phyloP scores from a whole-genome alignment of 108 stramenopile species.

The Bacterosira constricta region DNA sequence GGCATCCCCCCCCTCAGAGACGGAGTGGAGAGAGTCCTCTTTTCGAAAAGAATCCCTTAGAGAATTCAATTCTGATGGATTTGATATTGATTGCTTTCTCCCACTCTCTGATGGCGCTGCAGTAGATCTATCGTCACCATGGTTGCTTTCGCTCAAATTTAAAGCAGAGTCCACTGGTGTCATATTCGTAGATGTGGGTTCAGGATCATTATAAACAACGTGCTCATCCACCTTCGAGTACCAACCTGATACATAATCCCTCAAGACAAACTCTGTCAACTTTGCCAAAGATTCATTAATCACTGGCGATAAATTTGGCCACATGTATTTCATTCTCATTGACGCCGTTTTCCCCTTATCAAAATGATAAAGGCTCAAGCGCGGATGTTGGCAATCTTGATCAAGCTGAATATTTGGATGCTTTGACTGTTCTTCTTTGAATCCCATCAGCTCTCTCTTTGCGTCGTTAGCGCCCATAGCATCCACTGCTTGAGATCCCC shows the following conservation, averaged over 20 bases:
- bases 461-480: conserved; percentile 16
- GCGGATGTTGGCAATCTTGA: background rate
- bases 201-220: conserved; percentile 27
- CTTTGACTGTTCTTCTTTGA: background rate
- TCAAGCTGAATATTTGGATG: background rate
- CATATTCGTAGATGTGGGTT: background rate
- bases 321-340: conserved; percentile 55
- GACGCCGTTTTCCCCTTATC: conserved; percentile 33
- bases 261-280: conserved; percentile 73
- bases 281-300: conserved; percentile 65
- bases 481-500: conserved; percentile 30
- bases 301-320: conserved; percentile 66
- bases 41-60: background rate
- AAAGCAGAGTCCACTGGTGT: background rate
- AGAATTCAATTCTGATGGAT: background rate
- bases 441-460: background rate
- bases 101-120: background rate
- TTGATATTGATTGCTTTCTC: background rate
- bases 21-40: background rate
- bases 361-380: conserved; percentile 29
- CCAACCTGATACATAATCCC: conserved; percentile 77
- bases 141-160: background rate
- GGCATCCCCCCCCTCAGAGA: background rate
- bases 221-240: conserved; percentile 55
- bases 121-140: background rate